Conservation (phyloP, 352 stramenopile species). For the Globisporangium camurandrum region DNA sequence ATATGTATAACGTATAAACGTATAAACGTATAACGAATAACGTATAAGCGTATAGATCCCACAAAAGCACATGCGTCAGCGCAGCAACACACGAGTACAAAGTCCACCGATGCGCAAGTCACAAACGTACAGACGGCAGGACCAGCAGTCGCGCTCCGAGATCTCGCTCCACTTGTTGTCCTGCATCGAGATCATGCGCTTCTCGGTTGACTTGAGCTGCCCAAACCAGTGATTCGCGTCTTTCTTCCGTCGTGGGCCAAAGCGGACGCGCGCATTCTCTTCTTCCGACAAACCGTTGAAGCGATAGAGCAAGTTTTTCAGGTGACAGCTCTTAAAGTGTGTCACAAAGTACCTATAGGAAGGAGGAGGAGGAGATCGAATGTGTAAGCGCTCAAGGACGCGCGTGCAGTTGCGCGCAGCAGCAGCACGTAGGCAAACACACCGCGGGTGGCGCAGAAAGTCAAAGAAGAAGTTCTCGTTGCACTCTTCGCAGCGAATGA, state of each 20-base stretch:
- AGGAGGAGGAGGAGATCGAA: neutral
- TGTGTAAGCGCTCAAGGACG: neutral
- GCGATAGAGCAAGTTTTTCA: conserved; percentile 72
- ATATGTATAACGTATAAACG: too few relatives aligned
- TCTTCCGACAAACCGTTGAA: conserved; percentile 72
- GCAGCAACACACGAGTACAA: too few relatives aligned
- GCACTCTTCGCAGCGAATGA: conserved; percentile 75
- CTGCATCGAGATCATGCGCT: conserved; percentile 83
- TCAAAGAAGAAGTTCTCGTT: conserved; percentile 82
- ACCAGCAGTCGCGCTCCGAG: conserved; percentile 65
- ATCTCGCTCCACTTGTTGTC: conserved; percentile 84
- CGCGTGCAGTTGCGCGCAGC: conserved; percentile 4
- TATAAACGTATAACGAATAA: too few relatives aligned
- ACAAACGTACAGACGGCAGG: conserved; percentile 45
- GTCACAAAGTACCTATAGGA: conserved; percentile 60
- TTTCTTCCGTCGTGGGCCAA: conserved; percentile 59
- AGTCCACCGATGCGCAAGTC: too few relatives aligned
- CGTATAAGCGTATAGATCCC: too few relatives aligned
- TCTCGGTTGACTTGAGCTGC: conserved; percentile 81
- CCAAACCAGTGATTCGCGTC: conserved; percentile 65
- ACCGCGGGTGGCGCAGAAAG: conserved; percentile 65
- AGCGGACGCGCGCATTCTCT: conserved; percentile 65
- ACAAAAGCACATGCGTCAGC: too few relatives aligned
- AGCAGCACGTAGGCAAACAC: neutral
- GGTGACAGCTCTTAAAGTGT: conserved; percentile 73